A percentile compares a stretch with the other conserved stretches of the same genome.
Conservation (phyloP, 805 yeast genomes). For the Kodamaea restingae region DNA sequence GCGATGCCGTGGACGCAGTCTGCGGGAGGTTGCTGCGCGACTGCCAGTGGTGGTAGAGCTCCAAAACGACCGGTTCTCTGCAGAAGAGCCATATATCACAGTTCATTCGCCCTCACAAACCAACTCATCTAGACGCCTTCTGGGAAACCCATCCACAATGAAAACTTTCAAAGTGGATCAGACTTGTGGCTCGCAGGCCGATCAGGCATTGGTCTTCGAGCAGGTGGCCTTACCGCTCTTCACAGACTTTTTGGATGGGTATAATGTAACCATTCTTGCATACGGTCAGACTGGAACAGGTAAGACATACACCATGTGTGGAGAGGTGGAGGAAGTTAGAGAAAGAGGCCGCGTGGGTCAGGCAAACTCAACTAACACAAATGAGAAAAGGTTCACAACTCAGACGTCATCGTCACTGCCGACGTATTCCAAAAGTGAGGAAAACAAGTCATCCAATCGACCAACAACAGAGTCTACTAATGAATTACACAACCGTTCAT, state of each 20-base stretch:
- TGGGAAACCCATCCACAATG: conserved; percentile 13
- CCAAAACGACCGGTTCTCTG: conserved; percentile 28
- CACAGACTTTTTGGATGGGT: conserved; percentile 56
- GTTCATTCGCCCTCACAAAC: conserved; percentile 9
- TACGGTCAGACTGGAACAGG: conserved; percentile 88
- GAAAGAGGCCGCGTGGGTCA: background rate
- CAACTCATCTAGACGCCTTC: conserved; percentile 9
- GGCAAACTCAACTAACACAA: background rate
- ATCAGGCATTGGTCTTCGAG: conserved; percentile 62
- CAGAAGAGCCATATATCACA: conserved; percentile 18
- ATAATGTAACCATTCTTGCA: conserved; percentile 75
- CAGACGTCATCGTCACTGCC: no score
- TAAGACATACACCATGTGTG: conserved; percentile 73
- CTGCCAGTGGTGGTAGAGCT: conserved; percentile 47
- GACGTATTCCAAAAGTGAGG: no score
- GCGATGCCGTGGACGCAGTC: conserved; percentile 50
- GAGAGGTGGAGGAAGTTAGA: conserved; percentile 26
- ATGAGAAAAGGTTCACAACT: no score
- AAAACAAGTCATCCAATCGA: no score
- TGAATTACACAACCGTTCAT: no score
- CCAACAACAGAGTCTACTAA: no score
- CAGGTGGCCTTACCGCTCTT: conserved; percentile 71
- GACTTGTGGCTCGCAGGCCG: conserved; percentile 79
- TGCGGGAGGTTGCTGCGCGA: conserved; percentile 40
- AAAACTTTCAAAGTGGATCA: conserved; percentile 72